Evolutionary conservation across 1,284 basidiomycete species (phyloP).

Genomic region (Xerocomus minutiporus): DNA sequence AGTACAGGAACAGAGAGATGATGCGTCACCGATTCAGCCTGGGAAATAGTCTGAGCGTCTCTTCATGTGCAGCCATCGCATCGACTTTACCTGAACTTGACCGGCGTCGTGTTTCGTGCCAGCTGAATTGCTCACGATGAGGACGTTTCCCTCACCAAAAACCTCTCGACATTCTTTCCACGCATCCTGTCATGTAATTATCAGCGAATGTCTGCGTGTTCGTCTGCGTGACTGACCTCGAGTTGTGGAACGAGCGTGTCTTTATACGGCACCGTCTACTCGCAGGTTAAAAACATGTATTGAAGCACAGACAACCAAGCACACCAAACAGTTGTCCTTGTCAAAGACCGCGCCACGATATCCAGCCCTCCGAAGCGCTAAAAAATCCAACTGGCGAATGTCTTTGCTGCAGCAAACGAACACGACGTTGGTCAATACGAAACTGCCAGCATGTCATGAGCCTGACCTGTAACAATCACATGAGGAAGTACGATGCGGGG

Average conservation of each 20-base stretch:
- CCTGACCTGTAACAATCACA: constrained; percentile 67
- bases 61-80: not conserved
- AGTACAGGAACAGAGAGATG: constrained; percentile 81
- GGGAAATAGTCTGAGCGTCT: constrained; percentile 3
- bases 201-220: constrained; percentile 6
- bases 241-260: constrained; percentile 74
- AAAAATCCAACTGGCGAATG: constrained; percentile 85
- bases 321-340: constrained; percentile 96
- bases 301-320: not conserved
- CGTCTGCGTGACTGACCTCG: constrained; percentile 39
- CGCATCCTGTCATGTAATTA: constrained; percentile 46
- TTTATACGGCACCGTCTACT: constrained; percentile 69
- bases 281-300: not conserved
- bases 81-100: constrained; percentile 63
- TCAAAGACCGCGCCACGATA: constrained; percentile 90
- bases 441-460: not conserved
- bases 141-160: constrained; percentile 76
- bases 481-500: constrained; percentile 74
- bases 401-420: constrained; percentile 51
- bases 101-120: constrained; percentile 78
- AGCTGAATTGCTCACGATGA: constrained; percentile 93
- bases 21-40: constrained; percentile 84
- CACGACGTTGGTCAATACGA: constrained; percentile 1
- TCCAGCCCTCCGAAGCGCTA: constrained; percentile 69
- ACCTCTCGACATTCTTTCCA: constrained; percentile 72